Evolutionary conservation across 192 early-diverging fungal genomes (phyloP).

Genomic region (Lunasporangiospora selenospora): DNA sequence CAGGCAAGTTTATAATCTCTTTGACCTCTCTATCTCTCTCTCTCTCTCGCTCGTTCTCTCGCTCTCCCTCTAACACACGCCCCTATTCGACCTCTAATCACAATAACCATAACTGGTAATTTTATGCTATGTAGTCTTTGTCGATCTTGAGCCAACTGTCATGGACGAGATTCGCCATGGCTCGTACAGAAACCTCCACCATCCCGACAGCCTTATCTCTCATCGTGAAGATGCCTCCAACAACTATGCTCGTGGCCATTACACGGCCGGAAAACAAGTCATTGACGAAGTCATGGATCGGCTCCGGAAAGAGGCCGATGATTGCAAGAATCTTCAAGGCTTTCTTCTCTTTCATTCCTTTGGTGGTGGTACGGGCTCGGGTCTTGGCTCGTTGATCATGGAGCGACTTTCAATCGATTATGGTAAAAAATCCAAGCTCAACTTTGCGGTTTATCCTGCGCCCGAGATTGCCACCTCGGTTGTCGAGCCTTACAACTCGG

Average conservation of each 20-base stretch:
- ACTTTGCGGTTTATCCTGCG: slow-evolving; percentile 99
- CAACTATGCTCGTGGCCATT: slow-evolving; percentile 64
- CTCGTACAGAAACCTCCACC: slow-evolving; percentile 79
- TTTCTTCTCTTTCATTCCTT: slow-evolving; percentile 66
- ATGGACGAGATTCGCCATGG: slow-evolving; percentile 99
- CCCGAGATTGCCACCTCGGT: slow-evolving; percentile 97
- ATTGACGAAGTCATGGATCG: slow-evolving; percentile 57
- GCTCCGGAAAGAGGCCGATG: slow-evolving; percentile 57
- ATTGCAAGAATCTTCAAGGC: slow-evolving; percentile 57
- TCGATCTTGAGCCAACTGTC: slow-evolving; percentile 96
- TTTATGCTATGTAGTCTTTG: slow-evolving; percentile 73
- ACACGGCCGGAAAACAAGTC: slow-evolving; percentile 61
- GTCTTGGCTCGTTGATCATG: slow-evolving; percentile 89
- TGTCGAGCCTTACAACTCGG: slow-evolving; percentile 97
- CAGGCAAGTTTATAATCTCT: slow-evolving; percentile 47
- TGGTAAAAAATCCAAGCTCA: slow-evolving; percentile 99
- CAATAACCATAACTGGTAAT: too few species aligned
- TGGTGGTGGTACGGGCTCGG: slow-evolving; percentile 64
- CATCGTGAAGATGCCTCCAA: slow-evolving; percentile 64
- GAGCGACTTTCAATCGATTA: slow-evolving; percentile 99
- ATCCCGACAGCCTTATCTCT: slow-evolving; percentile 50
- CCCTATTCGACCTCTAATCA: too few species aligned
- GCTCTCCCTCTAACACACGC: too few species aligned
- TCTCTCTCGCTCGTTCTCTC: too few species aligned
- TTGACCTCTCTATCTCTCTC: too few species aligned